Evolutionary conservation across 78 protist genomes (phyloP).

Genomic region (Dictyostelium intermedium): DNA sequence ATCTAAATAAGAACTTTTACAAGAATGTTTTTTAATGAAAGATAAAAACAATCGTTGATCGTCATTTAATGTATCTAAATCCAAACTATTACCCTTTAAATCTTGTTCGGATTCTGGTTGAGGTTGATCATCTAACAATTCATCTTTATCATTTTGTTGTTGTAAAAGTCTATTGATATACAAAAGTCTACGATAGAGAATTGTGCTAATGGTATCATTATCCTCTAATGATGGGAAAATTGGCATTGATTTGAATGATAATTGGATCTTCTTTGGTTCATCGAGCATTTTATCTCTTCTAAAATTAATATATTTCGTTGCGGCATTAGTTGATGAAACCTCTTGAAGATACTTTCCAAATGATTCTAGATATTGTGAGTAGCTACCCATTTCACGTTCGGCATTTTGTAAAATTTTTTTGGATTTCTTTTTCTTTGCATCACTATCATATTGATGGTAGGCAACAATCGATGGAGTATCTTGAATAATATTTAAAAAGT

Average conservation of each 20-base stretch:
- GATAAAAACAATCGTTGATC: background rate
- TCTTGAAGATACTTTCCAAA: background rate
- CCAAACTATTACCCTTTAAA: background rate
- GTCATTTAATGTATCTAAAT: background rate
- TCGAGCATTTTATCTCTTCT: background rate
- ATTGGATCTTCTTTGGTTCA: background rate
- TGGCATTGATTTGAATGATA: background rate
- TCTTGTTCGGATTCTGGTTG: background rate
- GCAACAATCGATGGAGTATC: background rate
- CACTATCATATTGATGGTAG: background rate
- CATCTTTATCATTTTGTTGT: background rate
- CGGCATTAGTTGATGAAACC: background rate
- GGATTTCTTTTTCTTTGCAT: background rate
- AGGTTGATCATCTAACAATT: background rate
- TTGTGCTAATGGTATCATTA: background rate
- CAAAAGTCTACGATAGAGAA: background rate
- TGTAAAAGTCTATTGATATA: background rate
- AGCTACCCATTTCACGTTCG: background rate
- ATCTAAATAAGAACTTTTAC: too few species aligned
- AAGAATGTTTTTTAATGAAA: background rate
- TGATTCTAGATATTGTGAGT: background rate
- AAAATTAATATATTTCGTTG: background rate
- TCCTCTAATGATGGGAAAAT: background rate
- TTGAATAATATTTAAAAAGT: background rate
- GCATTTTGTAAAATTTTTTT: background rate